Conservation (phyloP, 441 rosid genomes). For the Mallotus repandus region DNA sequence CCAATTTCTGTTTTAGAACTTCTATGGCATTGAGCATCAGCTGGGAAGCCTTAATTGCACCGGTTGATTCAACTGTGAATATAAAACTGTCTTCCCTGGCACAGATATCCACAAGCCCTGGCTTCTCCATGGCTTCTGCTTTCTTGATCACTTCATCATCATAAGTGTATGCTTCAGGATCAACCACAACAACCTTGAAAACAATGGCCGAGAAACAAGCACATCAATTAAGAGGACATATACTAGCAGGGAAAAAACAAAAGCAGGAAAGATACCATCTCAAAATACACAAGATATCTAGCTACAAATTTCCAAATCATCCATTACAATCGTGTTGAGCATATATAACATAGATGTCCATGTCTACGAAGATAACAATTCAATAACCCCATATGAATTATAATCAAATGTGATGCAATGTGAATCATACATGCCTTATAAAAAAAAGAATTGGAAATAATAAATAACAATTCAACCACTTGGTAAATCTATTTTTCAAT, state of each 20-base stretch:
- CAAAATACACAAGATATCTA: not conserved
- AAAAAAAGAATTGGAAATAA: not conserved
- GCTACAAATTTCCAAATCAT: not conserved
- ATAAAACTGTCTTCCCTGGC: conserved; percentile 86
- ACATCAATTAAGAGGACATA: not conserved
- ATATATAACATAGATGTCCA: not conserved
- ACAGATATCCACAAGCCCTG: conserved; percentile 77
- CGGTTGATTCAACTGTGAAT: conserved; percentile 88
- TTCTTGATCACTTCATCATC: conserved; percentile 91
- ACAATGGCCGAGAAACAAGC: conserved; percentile 1
- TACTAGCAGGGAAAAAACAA: not conserved
- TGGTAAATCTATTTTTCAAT: not conserved
- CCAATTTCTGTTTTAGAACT: conserved; percentile 80
- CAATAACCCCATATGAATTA: not conserved
- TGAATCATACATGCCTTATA: not conserved
- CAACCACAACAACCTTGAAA: conserved; percentile 68
- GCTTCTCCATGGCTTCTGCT: conserved; percentile 87
- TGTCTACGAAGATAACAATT: not conserved
- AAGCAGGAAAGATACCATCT: not conserved
- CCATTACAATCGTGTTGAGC: not conserved
- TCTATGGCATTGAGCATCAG: conserved; percentile 85
- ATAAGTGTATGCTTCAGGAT: conserved; percentile 84
- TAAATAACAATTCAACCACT: not conserved
- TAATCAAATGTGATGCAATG: not conserved
- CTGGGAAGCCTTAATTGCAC: conserved; percentile 87